phyloP scores from a whole-genome alignment of 306 rosid species.

The Nissolia schottii region DNA sequence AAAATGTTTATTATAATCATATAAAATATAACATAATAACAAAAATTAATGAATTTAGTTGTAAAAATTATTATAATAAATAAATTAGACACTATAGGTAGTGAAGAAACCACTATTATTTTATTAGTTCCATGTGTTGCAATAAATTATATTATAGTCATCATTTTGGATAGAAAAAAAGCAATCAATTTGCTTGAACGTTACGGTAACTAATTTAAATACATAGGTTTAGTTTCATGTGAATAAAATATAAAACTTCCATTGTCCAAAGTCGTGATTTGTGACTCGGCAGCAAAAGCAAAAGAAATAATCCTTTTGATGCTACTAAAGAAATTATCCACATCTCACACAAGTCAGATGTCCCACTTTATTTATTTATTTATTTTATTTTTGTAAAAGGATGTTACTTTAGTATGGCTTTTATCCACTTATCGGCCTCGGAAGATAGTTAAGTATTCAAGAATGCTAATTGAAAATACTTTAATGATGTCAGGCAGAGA shows the following conservation, averaged over 20 bases:
- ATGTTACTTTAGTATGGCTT: background rate
- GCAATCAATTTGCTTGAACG: background rate
- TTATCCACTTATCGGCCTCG: slow-evolving; percentile 16
- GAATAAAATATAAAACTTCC: background rate
- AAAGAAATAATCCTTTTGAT: background rate
- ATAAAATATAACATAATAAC: no score
- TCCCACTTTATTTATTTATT: background rate
- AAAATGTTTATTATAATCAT: no score
- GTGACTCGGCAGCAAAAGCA: slow-evolving; percentile 13
- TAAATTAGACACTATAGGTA: no score
- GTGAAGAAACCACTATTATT: background rate
- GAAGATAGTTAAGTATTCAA: background rate
- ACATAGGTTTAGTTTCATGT: background rate
- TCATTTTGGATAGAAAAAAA: no score
- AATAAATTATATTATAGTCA: background rate
- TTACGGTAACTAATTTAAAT: background rate
- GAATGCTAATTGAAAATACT: background rate
- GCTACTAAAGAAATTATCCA: no score
- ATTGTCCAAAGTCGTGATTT: background rate
- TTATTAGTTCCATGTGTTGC: background rate
- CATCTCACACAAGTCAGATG: background rate
- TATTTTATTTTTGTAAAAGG: background rate
- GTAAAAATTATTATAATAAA: no score
- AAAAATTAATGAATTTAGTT: no score
- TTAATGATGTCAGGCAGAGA: background rate